Base-by-base conservation (phyloP, 345 rosid genomes). In the Citrus inodora region DNA sequence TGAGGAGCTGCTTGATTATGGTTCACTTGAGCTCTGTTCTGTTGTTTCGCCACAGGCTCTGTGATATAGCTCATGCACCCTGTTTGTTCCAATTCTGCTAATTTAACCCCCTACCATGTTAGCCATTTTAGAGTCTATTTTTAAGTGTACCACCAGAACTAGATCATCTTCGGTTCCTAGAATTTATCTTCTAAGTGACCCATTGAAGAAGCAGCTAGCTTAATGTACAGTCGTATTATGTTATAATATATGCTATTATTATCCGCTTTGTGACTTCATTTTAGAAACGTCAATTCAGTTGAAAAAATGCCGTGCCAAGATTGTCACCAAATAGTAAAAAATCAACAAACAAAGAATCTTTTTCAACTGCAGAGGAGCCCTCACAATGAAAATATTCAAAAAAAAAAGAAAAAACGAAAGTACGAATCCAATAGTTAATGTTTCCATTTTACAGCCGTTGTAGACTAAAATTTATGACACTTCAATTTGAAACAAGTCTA, bases 21-120 rank as follows among this genome's bases (percentile, higher is more conserved):
- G 99, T 17, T 92, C 98, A 9, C 82, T 94, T 14, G 98, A 96
- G 88, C 82, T 96, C 16, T 89, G 93, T 81, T 84, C 89, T 81
- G 88, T 89, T 68, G 76, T 74, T 51, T 71, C 90, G 2, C 27
- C 81, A 80, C 86, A 79, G 78, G 66, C 85, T 65, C 56, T 80
- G 77, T 87, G 74, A 83, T 84, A 83, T 84, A 33, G 46, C 14
- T 32, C 7, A 28, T 59, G 32, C 59, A 16, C 38, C 59, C 48
- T 70, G 40, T 53, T 48, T 77, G 48, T 76, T 65, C 48, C 67
- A 17, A 17, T 56, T 72, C 82, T 27, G 73, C 79, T 66, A 83
- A 69, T 76, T 75, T 59, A 68, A 55, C 76, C 56, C 75, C 73
- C 48, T 30, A 62, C 48, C 37, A 62, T 62, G 59, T n/a, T 53